Percentiles rank a stretch among this genome's conserved stretches.
Conservation (phyloP, 192 early-diverging fungal genomes). For the Backusella psychrophila region DNA sequence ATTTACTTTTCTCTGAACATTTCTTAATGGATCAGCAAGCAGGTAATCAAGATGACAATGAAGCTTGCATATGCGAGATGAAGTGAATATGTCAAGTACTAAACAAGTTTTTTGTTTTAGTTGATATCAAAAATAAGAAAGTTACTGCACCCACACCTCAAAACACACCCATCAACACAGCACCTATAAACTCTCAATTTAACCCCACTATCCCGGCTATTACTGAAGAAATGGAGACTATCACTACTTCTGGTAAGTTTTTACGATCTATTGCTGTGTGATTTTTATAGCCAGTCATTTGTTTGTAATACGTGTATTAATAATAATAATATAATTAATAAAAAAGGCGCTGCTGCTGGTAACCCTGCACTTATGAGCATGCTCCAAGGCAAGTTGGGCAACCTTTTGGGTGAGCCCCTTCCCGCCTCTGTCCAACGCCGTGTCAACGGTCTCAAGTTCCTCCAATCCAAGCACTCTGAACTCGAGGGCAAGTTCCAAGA, state of each 20-base stretch:
- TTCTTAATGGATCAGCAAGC: conserved; percentile 7
- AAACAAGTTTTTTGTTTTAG: neutral
- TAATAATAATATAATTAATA: neutral
- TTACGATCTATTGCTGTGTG: neutral
- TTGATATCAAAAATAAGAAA: conserved; percentile 51
- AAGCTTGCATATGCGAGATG: neutral
- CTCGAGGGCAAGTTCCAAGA: conserved; percentile 89
- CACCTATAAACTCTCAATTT: conserved; percentile 50
- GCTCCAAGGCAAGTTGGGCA: conserved; percentile 74
- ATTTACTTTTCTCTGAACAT: neutral
- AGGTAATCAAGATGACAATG: neutral
- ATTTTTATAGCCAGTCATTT: neutral
- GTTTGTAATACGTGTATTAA: neutral
- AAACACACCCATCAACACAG: conserved; percentile 55
- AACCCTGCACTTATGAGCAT: conserved; percentile 70
- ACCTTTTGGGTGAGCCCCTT: conserved; percentile 77
- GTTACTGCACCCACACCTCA: conserved; percentile 56
- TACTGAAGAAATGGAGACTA: conserved; percentile 50
- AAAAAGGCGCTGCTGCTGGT: conserved; percentile 33
- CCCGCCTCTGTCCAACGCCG: conserved; percentile 80
- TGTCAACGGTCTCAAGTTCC: conserved; percentile 80
- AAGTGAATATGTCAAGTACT: neutral
- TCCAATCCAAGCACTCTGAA: conserved; percentile 84
- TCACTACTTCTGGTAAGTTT: conserved; percentile 29
- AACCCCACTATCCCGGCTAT: conserved; percentile 43